Conservation (phyloP, 495 filamentous ascomycete species). For the Rostrohypoxylon terebratum region DNA sequence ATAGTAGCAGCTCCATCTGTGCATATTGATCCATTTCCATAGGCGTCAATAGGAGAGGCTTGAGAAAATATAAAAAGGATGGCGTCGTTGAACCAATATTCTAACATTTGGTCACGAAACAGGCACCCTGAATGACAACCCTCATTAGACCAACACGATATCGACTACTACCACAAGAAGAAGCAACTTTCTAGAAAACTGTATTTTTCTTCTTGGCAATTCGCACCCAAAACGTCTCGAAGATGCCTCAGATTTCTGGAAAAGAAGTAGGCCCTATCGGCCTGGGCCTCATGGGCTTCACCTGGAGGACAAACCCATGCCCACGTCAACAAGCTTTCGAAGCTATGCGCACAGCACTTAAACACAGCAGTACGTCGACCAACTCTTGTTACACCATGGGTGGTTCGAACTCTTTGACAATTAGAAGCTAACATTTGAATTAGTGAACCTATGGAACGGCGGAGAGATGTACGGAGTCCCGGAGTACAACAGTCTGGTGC, state of each 20-base stretch:
- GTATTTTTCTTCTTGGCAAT: no score
- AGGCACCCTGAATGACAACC: background rate
- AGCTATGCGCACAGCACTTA: constrained; percentile 74
- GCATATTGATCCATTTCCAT: background rate
- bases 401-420: background rate
- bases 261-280: constrained; percentile 66
- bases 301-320: constrained; percentile 72
- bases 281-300: constrained; percentile 75
- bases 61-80: constrained; percentile 8
- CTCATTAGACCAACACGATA: background rate
- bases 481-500: constrained; percentile 73
- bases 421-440: constrained; percentile 7
- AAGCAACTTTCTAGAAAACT: background rate
- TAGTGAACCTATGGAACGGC: constrained; percentile 76
- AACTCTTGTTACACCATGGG: background rate
- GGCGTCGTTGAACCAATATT: background rate
- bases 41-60: background rate
- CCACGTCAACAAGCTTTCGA: constrained; percentile 73
- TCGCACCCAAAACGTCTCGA: background rate
- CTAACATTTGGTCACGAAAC: background rate
- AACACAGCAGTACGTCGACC: constrained; percentile 55
- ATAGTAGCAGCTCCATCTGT: background rate
- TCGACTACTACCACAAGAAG: background rate
- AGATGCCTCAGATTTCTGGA: constrained; percentile 63
- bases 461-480: constrained; percentile 83